phyloP scores from a whole-genome alignment of 257 asterid species.

The Paulownia fortunei region DNA sequence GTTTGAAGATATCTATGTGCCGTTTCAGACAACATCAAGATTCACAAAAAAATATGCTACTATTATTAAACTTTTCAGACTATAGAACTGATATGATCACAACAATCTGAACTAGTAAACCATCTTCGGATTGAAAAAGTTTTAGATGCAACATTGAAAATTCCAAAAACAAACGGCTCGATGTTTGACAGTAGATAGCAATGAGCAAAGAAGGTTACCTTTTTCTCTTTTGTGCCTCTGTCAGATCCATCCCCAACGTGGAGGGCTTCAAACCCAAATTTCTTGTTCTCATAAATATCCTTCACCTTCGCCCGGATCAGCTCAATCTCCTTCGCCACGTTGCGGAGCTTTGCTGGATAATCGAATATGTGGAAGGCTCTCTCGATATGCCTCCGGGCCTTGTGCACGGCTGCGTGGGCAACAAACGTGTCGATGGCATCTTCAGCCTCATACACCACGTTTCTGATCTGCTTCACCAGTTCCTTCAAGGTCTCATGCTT shows the following conservation, averaged over 20 bases:
- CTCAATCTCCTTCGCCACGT: constrained; percentile 38
- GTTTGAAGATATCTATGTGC: background rate
- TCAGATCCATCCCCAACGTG: constrained; percentile 34
- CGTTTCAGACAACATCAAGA: background rate
- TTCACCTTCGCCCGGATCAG: constrained; percentile 43
- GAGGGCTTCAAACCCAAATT: constrained; percentile 50
- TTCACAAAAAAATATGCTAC: background rate
- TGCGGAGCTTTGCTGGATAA: constrained; percentile 47
- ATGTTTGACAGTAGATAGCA: background rate
- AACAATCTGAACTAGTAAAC: background rate
- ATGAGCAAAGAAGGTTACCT: constrained; percentile 34
- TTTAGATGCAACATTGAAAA: background rate
- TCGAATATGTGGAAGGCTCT: constrained; percentile 43
- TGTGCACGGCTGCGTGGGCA: constrained; percentile 56
- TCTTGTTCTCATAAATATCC: constrained; percentile 48
- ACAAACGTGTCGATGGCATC: constrained; percentile 60
- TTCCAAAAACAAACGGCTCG: background rate
- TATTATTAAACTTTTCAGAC: no score
- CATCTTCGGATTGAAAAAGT: background rate
- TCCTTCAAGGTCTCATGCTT: constrained; percentile 42
- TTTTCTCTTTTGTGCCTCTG: constrained; percentile 36
- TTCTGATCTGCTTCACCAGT: constrained; percentile 50
- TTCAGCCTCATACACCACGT: constrained; percentile 59
- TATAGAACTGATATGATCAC: background rate
- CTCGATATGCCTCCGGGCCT: constrained; percentile 37